phyloP scores from a whole-genome alignment of 2,329 filamentous ascomycete genomes.

The Rasamsonia emersonii region DNA sequence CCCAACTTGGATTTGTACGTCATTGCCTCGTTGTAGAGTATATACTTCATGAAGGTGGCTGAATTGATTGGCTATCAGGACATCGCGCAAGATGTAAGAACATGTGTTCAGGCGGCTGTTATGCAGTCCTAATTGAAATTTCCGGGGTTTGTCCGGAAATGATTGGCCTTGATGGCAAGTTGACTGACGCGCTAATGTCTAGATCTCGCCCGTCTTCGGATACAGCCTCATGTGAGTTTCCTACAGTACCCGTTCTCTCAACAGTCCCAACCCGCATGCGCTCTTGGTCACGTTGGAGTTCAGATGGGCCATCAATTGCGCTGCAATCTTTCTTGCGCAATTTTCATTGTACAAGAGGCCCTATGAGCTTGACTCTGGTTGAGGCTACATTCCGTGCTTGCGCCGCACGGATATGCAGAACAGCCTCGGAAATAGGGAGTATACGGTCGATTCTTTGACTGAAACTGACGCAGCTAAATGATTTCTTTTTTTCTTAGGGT shows the following conservation, averaged over 20 bases:
- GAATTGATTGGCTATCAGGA: slow-evolving; percentile 33
- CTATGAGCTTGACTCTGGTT: too few relatives aligned
- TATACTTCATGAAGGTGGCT: slow-evolving; percentile 27
- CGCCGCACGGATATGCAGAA: background rate
- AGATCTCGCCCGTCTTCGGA: slow-evolving; percentile 33
- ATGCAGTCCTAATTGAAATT: slow-evolving; percentile 21
- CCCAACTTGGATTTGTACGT: slow-evolving; percentile 51
- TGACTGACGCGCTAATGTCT: slow-evolving; percentile 29
- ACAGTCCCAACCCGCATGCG: slow-evolving; percentile 18
- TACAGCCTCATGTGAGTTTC: slow-evolving; percentile 27
- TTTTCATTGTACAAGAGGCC: too few relatives aligned
- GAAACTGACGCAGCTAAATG: too few relatives aligned
- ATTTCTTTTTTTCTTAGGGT: slow-evolving; percentile 30
- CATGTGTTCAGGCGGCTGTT: slow-evolving; percentile 19
- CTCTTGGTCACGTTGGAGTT: slow-evolving; percentile 26
- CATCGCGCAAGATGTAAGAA: slow-evolving; percentile 30
- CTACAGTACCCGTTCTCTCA: background rate
- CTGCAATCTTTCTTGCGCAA: slow-evolving; percentile 1
- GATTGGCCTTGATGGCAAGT: slow-evolving; percentile 31
- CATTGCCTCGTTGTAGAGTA: slow-evolving; percentile 8
- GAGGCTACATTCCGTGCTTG: slow-evolving; percentile 7
- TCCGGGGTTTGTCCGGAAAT: slow-evolving; percentile 20
- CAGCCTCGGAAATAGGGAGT: too few relatives aligned
- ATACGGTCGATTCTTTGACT: too few relatives aligned
- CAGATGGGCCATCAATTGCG: background rate